Percentiles rank a stretch among this genome's conserved stretches.
These are phyloP conservation scores for Pochonia chlamydosporia DNA, from an alignment of 2,329 filamentous ascomycete species.

Conservation along the genomic window DNA sequence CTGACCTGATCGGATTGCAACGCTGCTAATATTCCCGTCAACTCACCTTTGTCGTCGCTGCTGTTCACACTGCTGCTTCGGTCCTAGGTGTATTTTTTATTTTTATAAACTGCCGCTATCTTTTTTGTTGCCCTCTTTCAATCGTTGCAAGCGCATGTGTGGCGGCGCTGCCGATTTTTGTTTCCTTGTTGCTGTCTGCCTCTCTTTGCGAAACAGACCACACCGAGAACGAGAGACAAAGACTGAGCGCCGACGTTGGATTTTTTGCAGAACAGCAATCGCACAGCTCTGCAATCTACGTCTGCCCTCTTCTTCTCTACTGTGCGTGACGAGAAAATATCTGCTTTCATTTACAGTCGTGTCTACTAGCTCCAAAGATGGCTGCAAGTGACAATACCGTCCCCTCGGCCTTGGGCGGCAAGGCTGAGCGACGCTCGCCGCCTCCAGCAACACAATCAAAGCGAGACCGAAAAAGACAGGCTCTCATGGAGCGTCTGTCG, in stretches of 20 bases:
- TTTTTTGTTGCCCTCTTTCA: background rate
- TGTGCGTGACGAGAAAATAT: too few relatives aligned
- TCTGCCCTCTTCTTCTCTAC: background rate
- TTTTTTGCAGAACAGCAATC: background rate
- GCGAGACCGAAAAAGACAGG: constrained; percentile 82
- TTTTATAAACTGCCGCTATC: background rate
- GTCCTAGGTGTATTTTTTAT: background rate
- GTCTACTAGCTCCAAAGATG: constrained; percentile 20
- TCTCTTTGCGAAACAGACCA: background rate
- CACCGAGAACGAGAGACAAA: background rate
- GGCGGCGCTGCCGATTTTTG: background rate
- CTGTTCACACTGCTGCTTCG: background rate
- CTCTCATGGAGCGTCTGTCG: constrained; percentile 72
- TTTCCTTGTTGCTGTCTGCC: background rate
- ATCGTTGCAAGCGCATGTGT: background rate
- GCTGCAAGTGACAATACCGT: constrained; percentile 32
- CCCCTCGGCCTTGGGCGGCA: constrained; percentile 24
- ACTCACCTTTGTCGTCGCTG: background rate
- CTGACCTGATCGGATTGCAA: too few relatives aligned
- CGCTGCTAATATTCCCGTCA: background rate
- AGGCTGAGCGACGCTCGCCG: constrained; percentile 30
- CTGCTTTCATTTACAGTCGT: background rate
- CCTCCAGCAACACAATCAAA: constrained; percentile 57
- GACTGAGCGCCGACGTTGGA: background rate
- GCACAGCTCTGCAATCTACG: background rate